A percentile compares a stretch with the other conserved stretches of the same genome.
Evolutionary conservation across 2,329 filamentous ascomycete species (phyloP).

Genomic region (Daldinia sp.): DNA sequence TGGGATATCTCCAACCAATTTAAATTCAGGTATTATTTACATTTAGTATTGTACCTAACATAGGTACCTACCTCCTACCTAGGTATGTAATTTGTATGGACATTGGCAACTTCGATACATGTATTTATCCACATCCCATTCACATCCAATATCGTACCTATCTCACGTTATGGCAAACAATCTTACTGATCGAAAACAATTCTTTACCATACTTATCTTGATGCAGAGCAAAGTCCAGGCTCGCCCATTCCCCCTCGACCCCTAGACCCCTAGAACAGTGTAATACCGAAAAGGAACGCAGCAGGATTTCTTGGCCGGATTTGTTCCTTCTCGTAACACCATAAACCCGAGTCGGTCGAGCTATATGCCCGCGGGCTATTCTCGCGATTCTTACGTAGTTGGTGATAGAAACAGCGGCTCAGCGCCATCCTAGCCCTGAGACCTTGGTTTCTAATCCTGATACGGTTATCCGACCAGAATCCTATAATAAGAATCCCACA

Average conservation of each 20-base stretch:
- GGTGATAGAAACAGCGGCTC: constrained; percentile 5
- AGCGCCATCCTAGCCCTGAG: not conserved
- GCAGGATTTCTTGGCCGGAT: constrained; percentile 31
- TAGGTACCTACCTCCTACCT: not conserved
- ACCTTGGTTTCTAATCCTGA: not conserved
- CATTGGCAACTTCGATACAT: not conserved
- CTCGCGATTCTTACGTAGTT: constrained; percentile 13
- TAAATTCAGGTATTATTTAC: no score
- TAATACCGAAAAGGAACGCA: constrained; percentile 29
- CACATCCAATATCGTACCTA: not conserved
- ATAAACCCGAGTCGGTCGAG: constrained; percentile 7
- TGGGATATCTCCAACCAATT: not conserved
- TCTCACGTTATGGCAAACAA: no score
- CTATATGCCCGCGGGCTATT: not conserved
- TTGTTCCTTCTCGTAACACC: constrained; percentile 10
- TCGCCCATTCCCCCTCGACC: not conserved
- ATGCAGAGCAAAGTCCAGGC: constrained; percentile 4
- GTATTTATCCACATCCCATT: not conserved
- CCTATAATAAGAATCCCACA: constrained; percentile 21
- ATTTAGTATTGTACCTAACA: not conserved
- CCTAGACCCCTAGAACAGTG: not conserved
- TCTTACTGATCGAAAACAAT: not conserved
- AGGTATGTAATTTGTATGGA: not conserved
- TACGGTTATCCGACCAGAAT: constrained; percentile 8
- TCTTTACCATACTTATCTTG: not conserved